Conservation (phyloP, 2,329 filamentous ascomycete genomes). For the Stemphylium lycopersici region DNA sequence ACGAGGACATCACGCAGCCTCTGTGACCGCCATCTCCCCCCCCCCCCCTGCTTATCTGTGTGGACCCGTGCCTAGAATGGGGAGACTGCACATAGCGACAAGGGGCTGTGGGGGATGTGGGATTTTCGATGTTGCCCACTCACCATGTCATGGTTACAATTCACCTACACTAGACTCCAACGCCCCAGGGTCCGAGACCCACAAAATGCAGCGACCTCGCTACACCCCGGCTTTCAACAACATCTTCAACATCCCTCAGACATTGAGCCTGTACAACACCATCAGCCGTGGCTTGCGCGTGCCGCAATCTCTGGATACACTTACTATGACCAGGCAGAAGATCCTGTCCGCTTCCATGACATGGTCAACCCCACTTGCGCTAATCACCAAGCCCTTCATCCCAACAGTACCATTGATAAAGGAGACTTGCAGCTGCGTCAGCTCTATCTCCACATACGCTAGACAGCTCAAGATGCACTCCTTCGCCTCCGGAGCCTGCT, state of each 20-base stretch:
- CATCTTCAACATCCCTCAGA: not conserved
- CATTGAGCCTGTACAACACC: not conserved
- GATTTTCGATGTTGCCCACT: not conserved
- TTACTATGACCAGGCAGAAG: slow-evolving; percentile 28
- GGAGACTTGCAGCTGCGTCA: slow-evolving; percentile 22
- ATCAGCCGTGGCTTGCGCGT: not conserved
- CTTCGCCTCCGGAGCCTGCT: slow-evolving; percentile 1
- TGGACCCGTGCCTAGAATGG: not conserved
- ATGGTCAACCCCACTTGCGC: slow-evolving; percentile 37
- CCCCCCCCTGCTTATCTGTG: not conserved
- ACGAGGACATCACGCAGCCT: not conserved
- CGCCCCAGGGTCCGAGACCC: not conserved
- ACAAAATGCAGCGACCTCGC: not conserved
- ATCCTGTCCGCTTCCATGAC: slow-evolving; percentile 19
- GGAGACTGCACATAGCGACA: not conserved
- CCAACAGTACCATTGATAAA: slow-evolving; percentile 24
- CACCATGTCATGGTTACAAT: not conserved
- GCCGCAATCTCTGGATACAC: slow-evolving; percentile 16
- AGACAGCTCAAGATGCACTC: slow-evolving; percentile 31
- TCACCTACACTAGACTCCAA: not conserved
- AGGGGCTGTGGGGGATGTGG: too few relatives aligned
- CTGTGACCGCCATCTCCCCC: not conserved
- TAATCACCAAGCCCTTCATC: slow-evolving; percentile 24
- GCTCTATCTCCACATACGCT: slow-evolving; percentile 38
- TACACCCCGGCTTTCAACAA: not conserved